Conservation (phyloP, 208 protist genomes). For the Wallacemonas sp. region DNA sequence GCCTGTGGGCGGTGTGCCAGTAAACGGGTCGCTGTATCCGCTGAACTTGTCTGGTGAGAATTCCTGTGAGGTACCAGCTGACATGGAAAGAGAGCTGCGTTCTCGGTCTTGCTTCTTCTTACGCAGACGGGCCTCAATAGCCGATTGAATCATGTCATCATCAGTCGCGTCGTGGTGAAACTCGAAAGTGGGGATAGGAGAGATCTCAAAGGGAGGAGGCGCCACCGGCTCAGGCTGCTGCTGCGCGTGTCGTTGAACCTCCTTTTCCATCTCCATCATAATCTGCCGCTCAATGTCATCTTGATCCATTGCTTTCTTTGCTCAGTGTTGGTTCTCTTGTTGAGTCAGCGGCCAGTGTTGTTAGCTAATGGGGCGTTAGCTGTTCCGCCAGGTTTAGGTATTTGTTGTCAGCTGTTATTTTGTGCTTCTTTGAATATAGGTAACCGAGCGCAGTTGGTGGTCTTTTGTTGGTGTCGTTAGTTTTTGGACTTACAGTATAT, state of each 20-base stretch:
- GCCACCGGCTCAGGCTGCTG: constrained; percentile 13
- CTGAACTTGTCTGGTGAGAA: neutral
- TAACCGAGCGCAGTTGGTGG: no score
- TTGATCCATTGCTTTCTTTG: constrained; percentile 49
- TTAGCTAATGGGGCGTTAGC: no score
- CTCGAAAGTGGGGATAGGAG: constrained; percentile 28
- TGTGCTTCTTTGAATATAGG: no score
- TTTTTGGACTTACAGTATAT: no score
- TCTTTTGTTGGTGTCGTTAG: no score
- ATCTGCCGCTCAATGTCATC: constrained; percentile 75
- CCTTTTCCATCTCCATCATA: constrained; percentile 81
- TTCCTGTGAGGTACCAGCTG: neutral
- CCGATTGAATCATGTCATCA: constrained; percentile 41
- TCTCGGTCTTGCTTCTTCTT: constrained; percentile 38
- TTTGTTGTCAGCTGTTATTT: no score
- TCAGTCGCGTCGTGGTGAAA: constrained; percentile 22
- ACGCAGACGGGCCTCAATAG: constrained; percentile 50
- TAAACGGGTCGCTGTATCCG: neutral
- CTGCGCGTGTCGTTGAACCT: constrained; percentile 40
- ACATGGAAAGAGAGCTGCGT: neutral
- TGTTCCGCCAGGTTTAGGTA: no score
- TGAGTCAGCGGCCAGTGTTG: no score
- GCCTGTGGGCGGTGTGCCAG: no score
- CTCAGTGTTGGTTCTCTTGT: no score
- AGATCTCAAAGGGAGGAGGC: constrained; percentile 46